Percentiles rank a stretch among this genome's conserved stretches.
Conservation (phyloP, 176 grass and related monocot genomes). For the sorghum (Sorghum bicolor) region DNA sequence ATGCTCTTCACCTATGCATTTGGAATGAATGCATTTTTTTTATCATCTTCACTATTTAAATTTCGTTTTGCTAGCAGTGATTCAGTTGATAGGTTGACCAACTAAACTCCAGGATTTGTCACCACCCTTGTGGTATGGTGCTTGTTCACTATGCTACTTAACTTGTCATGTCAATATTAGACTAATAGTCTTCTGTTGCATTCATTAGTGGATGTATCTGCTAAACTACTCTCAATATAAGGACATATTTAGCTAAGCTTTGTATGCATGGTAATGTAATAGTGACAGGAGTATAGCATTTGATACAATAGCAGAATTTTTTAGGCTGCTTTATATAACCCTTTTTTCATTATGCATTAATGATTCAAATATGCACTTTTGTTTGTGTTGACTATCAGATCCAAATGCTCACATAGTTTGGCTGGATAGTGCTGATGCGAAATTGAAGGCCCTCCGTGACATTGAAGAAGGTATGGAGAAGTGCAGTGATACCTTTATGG, state of each 20-base stretch:
- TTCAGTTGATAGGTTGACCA: neutral
- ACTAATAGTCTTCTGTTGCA: neutral
- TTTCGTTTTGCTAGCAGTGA: constrained; percentile 20
- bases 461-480: constrained; percentile 64
- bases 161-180: neutral
- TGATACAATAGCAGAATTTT: neutral
- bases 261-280: neutral
- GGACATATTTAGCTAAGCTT: neutral
- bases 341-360: constrained; percentile 6
- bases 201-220: neutral
- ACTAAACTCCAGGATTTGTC: neutral
- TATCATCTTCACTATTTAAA: neutral
- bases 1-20: constrained; percentile 12
- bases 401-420: constrained; percentile 88
- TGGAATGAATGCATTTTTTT: constrained; percentile 14
- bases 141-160: neutral
- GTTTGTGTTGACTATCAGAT: constrained; percentile 47
- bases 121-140: neutral
- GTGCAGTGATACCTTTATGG: neutral
- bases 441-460: constrained; percentile 62
- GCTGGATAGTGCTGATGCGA: constrained; percentile 61
- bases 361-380: constrained; percentile 44
- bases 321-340: neutral
- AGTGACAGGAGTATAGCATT: neutral
- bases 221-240: neutral